A percentile compares a stretch with the other conserved stretches of the same genome.
phyloP scores from a whole-genome alignment of 78 protist genomes.

The Protostelium mycophagum region DNA sequence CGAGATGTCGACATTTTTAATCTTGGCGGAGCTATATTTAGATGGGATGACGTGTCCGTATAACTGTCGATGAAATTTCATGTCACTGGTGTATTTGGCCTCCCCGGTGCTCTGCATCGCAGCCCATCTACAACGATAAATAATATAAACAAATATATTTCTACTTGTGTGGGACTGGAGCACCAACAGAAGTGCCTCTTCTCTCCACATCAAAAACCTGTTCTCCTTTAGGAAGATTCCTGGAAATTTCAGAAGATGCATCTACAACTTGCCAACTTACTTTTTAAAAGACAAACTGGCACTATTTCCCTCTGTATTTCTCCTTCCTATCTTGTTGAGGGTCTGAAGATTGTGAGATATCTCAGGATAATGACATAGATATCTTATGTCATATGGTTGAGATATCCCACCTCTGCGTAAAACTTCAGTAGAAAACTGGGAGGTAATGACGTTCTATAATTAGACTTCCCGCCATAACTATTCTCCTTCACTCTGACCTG shows the following conservation, averaged over 20 bases:
- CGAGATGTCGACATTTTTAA: not conserved
- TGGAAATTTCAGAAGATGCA: too few species aligned
- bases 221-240: too few species aligned
- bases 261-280: too few species aligned
- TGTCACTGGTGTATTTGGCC: slow-evolving; percentile 72
- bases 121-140: slow-evolving; percentile 10
- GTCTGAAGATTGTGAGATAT: too few species aligned
- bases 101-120: slow-evolving; percentile 74
- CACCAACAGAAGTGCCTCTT: not conserved
- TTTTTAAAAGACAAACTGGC: too few species aligned
- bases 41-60: slow-evolving; percentile 62
- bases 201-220: not conserved
- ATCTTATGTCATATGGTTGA: too few species aligned
- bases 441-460: slow-evolving; percentile 64
- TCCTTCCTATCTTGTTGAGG: too few species aligned
- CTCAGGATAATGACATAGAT: too few species aligned
- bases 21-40: slow-evolving; percentile 38
- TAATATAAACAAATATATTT: too few species aligned
- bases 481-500: not conserved
- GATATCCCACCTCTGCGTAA: slow-evolving; percentile 13
- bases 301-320: too few species aligned
- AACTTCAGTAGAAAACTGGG: slow-evolving; percentile 77
- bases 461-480: slow-evolving; percentile 84
- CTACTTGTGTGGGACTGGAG: not conserved
- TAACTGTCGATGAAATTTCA: slow-evolving; percentile 13